Evolutionary conservation across 1,284 basidiomycete species (phyloP).

Genomic region (Phellopilus nigrolimitatus): DNA sequence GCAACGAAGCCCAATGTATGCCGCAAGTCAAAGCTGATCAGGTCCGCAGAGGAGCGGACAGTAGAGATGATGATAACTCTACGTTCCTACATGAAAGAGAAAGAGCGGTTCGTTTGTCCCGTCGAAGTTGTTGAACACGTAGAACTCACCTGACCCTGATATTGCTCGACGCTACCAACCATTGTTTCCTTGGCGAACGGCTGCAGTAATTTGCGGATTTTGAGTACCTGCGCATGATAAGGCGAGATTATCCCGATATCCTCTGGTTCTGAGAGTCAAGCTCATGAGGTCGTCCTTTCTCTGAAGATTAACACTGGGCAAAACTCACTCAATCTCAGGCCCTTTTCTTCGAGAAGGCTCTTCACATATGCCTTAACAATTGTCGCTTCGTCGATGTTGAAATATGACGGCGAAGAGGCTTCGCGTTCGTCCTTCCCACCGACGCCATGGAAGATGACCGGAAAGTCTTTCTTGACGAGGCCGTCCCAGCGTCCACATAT

Average conservation of each 20-base stretch:
- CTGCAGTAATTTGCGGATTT: conserved; percentile 37
- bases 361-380: conserved; percentile 37
- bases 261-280: conserved; percentile 26
- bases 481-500: conserved; percentile 30
- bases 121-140: background rate
- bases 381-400: conserved; percentile 42
- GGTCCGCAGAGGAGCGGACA: conserved; percentile 37
- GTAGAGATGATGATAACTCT: conserved; percentile 42
- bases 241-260: conserved; percentile 54
- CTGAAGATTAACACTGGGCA: background rate
- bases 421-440: conserved; percentile 40
- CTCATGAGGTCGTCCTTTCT: background rate
- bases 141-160: conserved; percentile 51
- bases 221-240: conserved; percentile 49
- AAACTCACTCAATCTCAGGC: conserved; percentile 32
- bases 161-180: conserved; percentile 58
- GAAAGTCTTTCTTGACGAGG: conserved; percentile 35
- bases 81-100: conserved; percentile 30
- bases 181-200: conserved; percentile 37
- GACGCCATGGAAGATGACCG: conserved; percentile 44
- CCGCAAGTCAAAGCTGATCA: conserved; percentile 36
- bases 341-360: conserved; percentile 28
- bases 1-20: conserved; percentile 45
- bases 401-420: conserved; percentile 42
- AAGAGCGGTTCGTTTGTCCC: background rate